Evolutionary conservation across 2,329 filamentous ascomycete species (phyloP), one percentile per base, ranked within the genome.

Genomic region (Biscogniauxia mediterranea): DNA sequence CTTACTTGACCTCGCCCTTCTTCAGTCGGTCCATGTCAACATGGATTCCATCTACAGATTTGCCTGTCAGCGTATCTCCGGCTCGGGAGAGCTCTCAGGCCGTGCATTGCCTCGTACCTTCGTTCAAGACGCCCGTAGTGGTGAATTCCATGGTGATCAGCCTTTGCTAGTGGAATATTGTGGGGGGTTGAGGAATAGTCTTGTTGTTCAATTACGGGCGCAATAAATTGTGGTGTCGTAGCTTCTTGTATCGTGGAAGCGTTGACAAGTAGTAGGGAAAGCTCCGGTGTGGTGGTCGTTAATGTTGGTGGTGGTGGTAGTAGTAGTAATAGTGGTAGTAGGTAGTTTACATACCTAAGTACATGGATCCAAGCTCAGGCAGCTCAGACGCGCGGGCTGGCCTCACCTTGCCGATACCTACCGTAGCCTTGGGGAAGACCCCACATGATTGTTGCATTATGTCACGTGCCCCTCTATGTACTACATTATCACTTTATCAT

Each of bases 21-120:
- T 99, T 99, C 78, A 99, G 82, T 75, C 95, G 90, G 74, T 98
- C 92, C 95, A 99, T 99, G 76, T 99, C 95, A 71, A 99, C 85
- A 78, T 99, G 95, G 77, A 99, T 98, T 77, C 95, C 95, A 93
- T 99, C 95, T 98, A 73, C 54, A 59, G 49, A 57, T 50, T 19
- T 57, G 53, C 17, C 23, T 23, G 59, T 76, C 62, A 76, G 71
- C 63, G 56, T 42, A 19, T 50, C 53, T 56, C 57, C 46, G 19
- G 58, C 59, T 25, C 63, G 70, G 58, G 71, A 64, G 64, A 58
- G 55, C 58, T 62, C 21, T 46, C 50, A 20, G 56, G 58, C 49
- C 58, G 58, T 64, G 46, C 55, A 49, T 61, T 49, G 54, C 50
- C 49, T 60, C 73, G 68, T 77, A 88, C 87, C 87, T 81, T 89